Conservation (phyloP, 1,284 basidiomycete genomes). For the Boletus smithii region DNA sequence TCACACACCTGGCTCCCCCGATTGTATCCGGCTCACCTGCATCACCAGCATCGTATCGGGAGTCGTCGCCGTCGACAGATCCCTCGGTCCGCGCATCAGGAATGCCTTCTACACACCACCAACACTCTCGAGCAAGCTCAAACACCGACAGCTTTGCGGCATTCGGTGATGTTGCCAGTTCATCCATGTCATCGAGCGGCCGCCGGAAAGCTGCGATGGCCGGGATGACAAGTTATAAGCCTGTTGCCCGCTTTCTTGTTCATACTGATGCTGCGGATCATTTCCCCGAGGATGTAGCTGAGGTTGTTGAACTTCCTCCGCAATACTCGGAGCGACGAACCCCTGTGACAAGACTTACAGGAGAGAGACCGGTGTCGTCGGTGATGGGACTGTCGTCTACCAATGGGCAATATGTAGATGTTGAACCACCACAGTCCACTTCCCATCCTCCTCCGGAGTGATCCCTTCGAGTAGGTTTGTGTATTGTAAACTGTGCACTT, state of each 20-base stretch:
- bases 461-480: neutral
- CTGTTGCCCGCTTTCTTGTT: constrained; percentile 56
- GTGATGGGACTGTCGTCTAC: constrained; percentile 4
- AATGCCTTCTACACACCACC: constrained; percentile 27
- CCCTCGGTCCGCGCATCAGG: constrained; percentile 12
- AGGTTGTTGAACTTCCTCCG: constrained; percentile 70
- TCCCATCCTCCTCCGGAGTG: constrained; percentile 6
- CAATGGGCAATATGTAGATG: constrained; percentile 7
- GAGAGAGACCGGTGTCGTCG: constrained; percentile 14
- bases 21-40: constrained; percentile 4
- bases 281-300: constrained; percentile 45
- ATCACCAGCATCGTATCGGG: constrained; percentile 3
- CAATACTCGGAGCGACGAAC: constrained; percentile 58
- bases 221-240: constrained; percentile 39
- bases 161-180: constrained; percentile 20
- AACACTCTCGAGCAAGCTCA: constrained; percentile 23
- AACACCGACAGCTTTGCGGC: constrained; percentile 20
- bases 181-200: constrained; percentile 38
- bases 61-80: constrained; percentile 1
- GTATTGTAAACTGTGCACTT: constrained; percentile 1
- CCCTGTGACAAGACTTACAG: constrained; percentile 16
- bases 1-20: constrained; percentile 17
- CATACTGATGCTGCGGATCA: constrained; percentile 69
- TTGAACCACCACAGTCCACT: constrained; percentile 1
- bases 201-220: constrained; percentile 53